A percentile compares a stretch with the other conserved stretches of the same genome.
phyloP scores from a whole-genome alignment of 257 asterid genomes.

The Solanum virginianum region DNA sequence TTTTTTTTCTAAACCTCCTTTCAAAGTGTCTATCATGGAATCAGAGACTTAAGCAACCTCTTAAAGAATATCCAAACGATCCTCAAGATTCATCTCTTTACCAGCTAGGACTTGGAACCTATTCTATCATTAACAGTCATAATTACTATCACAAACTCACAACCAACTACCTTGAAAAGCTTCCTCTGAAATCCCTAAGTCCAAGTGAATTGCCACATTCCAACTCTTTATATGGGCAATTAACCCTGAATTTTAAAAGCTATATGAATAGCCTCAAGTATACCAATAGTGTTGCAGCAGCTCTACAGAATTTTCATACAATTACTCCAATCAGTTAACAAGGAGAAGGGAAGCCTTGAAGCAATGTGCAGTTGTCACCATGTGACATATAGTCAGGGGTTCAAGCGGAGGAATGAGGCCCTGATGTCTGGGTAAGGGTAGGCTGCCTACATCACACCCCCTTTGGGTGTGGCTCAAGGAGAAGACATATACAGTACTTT shows the following conservation, averaged over 20 bases:
- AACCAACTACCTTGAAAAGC: background rate
- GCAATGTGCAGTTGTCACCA: background rate
- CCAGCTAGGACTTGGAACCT: background rate
- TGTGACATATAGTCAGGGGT: background rate
- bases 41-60: background rate
- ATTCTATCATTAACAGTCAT: background rate
- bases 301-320: background rate
- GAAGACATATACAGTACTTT: background rate
- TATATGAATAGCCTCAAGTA: background rate
- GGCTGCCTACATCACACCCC: background rate
- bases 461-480: background rate
- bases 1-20: background rate
- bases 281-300: background rate
- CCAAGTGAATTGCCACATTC: background rate
- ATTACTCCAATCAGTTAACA: background rate
- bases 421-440: background rate
- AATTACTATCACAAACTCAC: background rate
- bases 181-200: background rate
- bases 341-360: background rate
- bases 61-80: background rate
- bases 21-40: background rate
- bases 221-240: background rate
- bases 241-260: background rate
- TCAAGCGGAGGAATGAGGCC: background rate
- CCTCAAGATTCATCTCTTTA: background rate